These are phyloP conservation scores for Mycena sp. DNA, from an alignment of 1,284 basidiomycete genomes.

Conservation along the genomic window DNA sequence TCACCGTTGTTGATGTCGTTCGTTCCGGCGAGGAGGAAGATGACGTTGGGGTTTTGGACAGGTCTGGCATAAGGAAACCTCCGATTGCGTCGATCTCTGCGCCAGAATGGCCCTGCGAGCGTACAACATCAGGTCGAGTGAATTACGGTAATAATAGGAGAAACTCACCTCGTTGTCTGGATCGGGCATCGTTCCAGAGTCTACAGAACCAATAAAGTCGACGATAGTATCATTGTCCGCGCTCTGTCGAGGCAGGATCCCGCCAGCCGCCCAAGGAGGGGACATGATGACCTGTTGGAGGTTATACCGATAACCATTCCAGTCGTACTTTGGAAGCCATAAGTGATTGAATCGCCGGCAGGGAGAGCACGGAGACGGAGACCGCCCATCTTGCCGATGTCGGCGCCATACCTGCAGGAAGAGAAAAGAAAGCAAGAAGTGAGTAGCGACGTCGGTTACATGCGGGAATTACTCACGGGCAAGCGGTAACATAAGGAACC, in stretches of 20 bases:
- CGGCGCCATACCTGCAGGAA: conserved; percentile 1
- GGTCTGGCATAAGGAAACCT: neutral
- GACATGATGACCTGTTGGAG: no score
- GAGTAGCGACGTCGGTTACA: neutral
- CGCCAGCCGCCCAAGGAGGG: neutral
- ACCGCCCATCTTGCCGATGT: conserved; percentile 17
- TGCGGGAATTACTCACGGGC: conserved; percentile 2
- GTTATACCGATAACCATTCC: conserved; percentile 4
- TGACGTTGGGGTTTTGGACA: conserved; percentile 11
- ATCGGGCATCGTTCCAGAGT: conserved; percentile 12
- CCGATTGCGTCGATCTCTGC: conserved; percentile 7
- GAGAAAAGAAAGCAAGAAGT: no score
- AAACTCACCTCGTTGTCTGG: conserved; percentile 9
- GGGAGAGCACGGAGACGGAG: conserved; percentile 5
- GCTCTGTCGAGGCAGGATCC: neutral
- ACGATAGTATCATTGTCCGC: neutral
- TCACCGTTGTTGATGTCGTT: conserved; percentile 19
- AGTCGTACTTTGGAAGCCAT: conserved; percentile 3
- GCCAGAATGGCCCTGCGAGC: conserved; percentile 4
- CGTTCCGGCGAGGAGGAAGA: conserved; percentile 14
- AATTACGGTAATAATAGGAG: neutral
- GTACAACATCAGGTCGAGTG: no score
- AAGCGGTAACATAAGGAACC: conserved; percentile 10
- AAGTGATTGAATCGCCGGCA: conserved; percentile 15
- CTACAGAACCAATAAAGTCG: conserved; percentile 11